phyloP scores from a whole-genome alignment of 306 rosid species.

The Spatholobus suberectus region DNA sequence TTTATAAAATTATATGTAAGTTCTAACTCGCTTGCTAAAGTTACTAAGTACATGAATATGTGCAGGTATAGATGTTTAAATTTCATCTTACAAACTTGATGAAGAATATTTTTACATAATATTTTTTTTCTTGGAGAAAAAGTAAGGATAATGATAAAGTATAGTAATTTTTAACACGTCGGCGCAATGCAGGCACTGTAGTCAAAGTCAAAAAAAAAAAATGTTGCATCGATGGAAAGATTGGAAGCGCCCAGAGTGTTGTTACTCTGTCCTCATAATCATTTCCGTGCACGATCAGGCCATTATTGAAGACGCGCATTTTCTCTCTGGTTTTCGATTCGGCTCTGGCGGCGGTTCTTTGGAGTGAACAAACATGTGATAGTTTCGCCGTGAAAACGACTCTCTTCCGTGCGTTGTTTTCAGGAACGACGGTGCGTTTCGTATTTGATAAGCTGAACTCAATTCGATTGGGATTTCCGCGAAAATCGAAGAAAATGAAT shows the following conservation, averaged over 20 bases:
- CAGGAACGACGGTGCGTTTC: slow-evolving; percentile 15
- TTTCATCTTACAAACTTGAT: too few species aligned
- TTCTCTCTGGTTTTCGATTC: neutral
- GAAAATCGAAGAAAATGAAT: neutral
- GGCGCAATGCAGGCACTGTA: neutral
- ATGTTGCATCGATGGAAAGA: neutral
- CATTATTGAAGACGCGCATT: neutral
- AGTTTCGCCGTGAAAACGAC: neutral
- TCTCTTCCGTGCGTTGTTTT: neutral
- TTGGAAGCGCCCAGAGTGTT: neutral
- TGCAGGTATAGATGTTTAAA: too few species aligned
- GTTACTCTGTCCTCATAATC: neutral
- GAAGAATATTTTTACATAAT: too few species aligned
- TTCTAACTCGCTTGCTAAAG: too few species aligned
- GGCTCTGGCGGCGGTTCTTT: neutral
- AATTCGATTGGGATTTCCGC: neutral
- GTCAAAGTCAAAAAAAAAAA: neutral
- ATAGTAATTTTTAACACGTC: neutral
- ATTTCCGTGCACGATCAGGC: neutral
- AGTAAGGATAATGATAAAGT: neutral
- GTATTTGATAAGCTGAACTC: neutral
- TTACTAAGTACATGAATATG: too few species aligned
- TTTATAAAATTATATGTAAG: too few species aligned
- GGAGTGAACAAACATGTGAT: neutral
- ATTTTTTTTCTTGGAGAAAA: neutral